Evolutionary conservation across 805 yeast species (phyloP).

Genomic region (Starmerella sirachaensis): DNA sequence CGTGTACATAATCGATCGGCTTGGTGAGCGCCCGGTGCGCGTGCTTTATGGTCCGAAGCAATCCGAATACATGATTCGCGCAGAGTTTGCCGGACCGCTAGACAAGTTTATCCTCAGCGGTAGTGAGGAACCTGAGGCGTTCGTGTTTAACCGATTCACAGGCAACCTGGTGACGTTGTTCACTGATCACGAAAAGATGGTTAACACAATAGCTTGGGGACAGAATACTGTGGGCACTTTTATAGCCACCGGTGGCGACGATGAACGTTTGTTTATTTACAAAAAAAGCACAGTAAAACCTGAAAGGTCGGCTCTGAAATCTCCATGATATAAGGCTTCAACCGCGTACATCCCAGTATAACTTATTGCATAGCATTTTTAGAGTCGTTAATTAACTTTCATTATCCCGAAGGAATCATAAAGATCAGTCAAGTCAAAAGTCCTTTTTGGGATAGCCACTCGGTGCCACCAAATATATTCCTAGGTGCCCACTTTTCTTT

Average conservation of each 20-base stretch:
- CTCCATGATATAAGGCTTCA: too few relatives aligned
- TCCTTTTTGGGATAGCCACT: constrained; percentile 79
- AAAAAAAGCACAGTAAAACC: too few relatives aligned
- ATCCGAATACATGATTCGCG: constrained; percentile 54
- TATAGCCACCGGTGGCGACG: constrained; percentile 72
- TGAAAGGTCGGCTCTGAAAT: too few relatives aligned
- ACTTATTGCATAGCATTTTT: not conserved
- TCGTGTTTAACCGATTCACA: constrained; percentile 63
- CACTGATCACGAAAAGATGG: constrained; percentile 51
- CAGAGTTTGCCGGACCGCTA: constrained; percentile 61
- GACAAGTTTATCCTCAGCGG: constrained; percentile 70
- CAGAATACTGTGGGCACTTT: constrained; percentile 31
- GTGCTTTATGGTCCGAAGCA: constrained; percentile 37
- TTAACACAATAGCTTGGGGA: constrained; percentile 68
- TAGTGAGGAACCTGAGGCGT: constrained; percentile 50
- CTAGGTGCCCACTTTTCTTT: constrained; percentile 67
- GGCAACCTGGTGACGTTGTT: constrained; percentile 54
- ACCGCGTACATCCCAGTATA: too few relatives aligned
- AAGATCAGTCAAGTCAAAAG: not conserved
- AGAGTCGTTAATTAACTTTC: not conserved
- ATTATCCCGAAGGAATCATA: not conserved
- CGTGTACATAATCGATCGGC: constrained; percentile 6
- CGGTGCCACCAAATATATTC: constrained; percentile 67
- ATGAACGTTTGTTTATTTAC: constrained; percentile 37
- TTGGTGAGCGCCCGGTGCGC: constrained; percentile 4